Conservation (phyloP, 257 asterid species). For the Avicennia marina region DNA sequence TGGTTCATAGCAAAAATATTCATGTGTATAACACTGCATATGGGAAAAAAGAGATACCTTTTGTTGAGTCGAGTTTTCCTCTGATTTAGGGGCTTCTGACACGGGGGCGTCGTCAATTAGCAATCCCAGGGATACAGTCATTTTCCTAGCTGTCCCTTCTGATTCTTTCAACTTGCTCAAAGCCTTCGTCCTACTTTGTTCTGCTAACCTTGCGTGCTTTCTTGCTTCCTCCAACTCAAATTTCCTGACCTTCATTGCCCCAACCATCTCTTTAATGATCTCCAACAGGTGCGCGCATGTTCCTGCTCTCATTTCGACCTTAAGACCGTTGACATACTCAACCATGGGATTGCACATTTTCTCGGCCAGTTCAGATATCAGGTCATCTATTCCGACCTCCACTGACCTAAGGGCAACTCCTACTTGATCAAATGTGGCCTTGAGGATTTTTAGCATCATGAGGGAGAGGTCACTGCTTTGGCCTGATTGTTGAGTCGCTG, state of each 20-base stretch:
- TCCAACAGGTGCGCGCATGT: constrained; percentile 43
- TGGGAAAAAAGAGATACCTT: constrained; percentile 35
- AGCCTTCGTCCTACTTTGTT: constrained; percentile 39
- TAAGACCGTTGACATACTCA: constrained; percentile 53
- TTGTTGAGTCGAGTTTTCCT: constrained; percentile 22
- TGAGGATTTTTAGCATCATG: constrained; percentile 44
- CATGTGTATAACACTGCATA: background rate
- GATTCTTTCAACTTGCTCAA: constrained; percentile 39
- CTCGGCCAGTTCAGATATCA: constrained; percentile 45
- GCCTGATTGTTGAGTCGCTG: constrained; percentile 38
- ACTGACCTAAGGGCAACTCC: constrained; percentile 57
- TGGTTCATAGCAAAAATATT: background rate
- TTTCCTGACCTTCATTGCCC: constrained; percentile 39
- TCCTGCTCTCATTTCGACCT: constrained; percentile 51
- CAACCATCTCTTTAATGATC: constrained; percentile 57
- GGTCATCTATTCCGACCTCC: constrained; percentile 56
- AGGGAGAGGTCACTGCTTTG: constrained; percentile 29
- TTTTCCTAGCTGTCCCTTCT: constrained; percentile 40
- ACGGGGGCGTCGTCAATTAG: constrained; percentile 25
- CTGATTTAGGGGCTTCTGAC: constrained; percentile 17
- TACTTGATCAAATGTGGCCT: constrained; percentile 38
- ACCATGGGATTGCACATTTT: constrained; percentile 76
- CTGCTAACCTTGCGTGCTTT: constrained; percentile 38
- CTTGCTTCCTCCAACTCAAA: constrained; percentile 65
- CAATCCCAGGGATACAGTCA: constrained; percentile 25